Evolutionary conservation across 768 basidiomycete genomes (phyloP), one percentile per base, ranked within the genome.

Genomic region (Tylopilus vinaceipallidus): DNA sequence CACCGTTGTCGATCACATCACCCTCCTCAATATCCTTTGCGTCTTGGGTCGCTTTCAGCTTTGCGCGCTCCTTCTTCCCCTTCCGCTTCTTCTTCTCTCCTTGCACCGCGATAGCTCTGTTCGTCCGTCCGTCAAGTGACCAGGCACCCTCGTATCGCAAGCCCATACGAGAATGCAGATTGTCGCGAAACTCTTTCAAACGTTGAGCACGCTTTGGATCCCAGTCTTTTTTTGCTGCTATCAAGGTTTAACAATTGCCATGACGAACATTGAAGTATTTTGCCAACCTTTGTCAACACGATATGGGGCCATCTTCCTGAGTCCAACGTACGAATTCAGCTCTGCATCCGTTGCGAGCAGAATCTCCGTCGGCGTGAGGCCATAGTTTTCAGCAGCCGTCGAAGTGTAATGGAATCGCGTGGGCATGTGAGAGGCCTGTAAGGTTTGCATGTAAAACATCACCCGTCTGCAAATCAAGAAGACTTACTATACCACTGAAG

Each of bases 401-500:
- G 83, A 75, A n/a, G 81, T 75, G 64, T 99, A 99, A 67, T 88
- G 86, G 80, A 99, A 99, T 11, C 92, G 86, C 0, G 94, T 98
- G 2, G 93, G 86, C 62, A 94, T 72, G 63, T 85, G 91, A 7
- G 84, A 94, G 43, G 95, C 85, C 95, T 95, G 61, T 20, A 55
- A 14, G 43, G 9, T 29, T 51, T n/a, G 33, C 14, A 26, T 40
- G 35, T 50, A 11, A n/a, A 56, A 42, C n/a, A 23, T 19, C 38
- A 13, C n/a, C 9, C 13, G 6, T 10, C 38, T 33, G n/a, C 26
- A 42, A 33, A 6, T 35, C 6, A 37, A 20, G 26, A 4, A 37
- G 24, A 75, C 85, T 60, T 52, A 94, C 95, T 75, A 98, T 81
- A 60, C 95, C 95, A 67, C 98, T 98, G 73, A 98, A 95, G 53